Conservation (phyloP, 495 filamentous ascomycete species). For the Glonium stellatum region DNA sequence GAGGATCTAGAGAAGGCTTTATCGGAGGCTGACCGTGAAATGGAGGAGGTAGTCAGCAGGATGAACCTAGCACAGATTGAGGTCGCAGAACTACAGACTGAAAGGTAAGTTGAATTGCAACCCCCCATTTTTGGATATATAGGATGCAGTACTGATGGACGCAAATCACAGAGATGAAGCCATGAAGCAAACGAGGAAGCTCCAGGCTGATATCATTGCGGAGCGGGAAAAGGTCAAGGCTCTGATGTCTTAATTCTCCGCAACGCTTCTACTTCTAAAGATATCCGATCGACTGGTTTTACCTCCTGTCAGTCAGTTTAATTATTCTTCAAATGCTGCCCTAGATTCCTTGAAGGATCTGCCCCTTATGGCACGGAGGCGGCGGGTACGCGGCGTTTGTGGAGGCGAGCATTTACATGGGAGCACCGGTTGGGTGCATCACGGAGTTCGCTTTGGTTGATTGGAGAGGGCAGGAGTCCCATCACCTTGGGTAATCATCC, state of each 20-base stretch:
- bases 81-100: conserved; percentile 83
- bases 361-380: background rate
- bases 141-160: conserved; percentile 31
- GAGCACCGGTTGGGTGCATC: conserved; percentile 1
- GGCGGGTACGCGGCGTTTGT: conserved; percentile 3
- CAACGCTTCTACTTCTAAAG: background rate
- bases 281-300: background rate
- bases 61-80: conserved; percentile 96
- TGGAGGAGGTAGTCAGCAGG: conserved; percentile 81
- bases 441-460: background rate
- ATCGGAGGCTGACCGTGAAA: conserved; percentile 76
- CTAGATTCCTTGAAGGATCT: background rate
- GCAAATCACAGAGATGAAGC: conserved; percentile 63
- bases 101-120: conserved; percentile 51
- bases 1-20: conserved; percentile 78
- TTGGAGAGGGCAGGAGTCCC: background rate
- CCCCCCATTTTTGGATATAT: background rate
- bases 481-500: conserved; percentile 1
- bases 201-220: conserved; percentile 57
- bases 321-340: background rate
- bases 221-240: conserved; percentile 51
- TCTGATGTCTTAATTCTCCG: conserved; percentile 26
- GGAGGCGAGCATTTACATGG: conserved; percentile 1
- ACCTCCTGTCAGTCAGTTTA: background rate
- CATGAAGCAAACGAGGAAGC: conserved; percentile 67